Evolutionary conservation across 2,329 filamentous ascomycete species (phyloP), one percentile per base, ranked within the genome.

Genomic region (Trichophyton mentagrophytes): DNA sequence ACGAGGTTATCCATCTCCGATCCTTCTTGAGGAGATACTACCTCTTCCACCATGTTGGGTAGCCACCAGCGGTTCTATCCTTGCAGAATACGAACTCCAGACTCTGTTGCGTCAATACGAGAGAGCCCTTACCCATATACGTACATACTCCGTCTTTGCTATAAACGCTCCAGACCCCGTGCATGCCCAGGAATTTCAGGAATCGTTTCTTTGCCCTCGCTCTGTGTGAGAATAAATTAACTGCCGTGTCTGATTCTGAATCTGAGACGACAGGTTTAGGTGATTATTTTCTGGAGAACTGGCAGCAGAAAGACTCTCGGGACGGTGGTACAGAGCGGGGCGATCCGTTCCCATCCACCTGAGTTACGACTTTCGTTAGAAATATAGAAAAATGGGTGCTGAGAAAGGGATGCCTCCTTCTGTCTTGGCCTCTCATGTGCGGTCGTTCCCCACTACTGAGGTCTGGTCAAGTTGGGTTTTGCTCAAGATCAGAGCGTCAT

Each of bases 141-240:
- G 49, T 30, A 22, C 49, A 53, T 53, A 53, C 49, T 53, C 49
- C 49, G 49, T 33, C 49, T 15, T 25, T 53, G 27, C 22, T 53
- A 53, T 53, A 17, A 53, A 53, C 49, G 25, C 49, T 53, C 49
- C 49, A 53, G 49, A 53, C 49, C 49, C 49, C 49, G 49, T 53
- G 22, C 49, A 30, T 53, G 22, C 27, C 49, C 49, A 53, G 49
- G 49, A 6, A 44, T 44, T 20, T 44, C 40, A 44, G 40, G 40
- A 30, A 53, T 53, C 49, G 17, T 27, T 27, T 53, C 27, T 30
- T 53, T 27, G 20, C 46, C 17, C 46, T 27, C 46, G 11, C 46
- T 15, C 49, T 33, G 22, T 53, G 27, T 33, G 22, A 53, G 22
- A 47, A 30, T 53, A 53, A 53, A 53, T 53, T 53, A 53, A 53